Conservation (phyloP, 140 eudicot genomes). For the Senecio squalidus region DNA sequence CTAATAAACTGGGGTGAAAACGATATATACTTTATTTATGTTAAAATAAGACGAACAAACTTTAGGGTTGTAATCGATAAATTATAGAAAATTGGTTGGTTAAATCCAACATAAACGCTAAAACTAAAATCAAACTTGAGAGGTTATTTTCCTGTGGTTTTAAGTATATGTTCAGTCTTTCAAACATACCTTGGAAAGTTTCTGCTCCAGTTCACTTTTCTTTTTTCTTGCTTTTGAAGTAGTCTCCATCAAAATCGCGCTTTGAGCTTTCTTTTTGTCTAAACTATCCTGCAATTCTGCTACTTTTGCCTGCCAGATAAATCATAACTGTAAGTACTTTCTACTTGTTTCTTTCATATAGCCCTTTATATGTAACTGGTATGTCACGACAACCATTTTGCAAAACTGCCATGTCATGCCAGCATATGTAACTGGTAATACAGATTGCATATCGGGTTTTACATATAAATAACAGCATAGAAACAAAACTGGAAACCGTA, state of each 20-base stretch:
- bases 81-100: too few species aligned
- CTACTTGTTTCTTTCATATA: background rate
- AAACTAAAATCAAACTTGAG: constrained; percentile 10
- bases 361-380: constrained; percentile 1
- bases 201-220: constrained; percentile 61
- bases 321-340: background rate
- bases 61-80: too few species aligned
- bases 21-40: too few species aligned
- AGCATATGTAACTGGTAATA: background rate
- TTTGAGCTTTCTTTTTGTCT: constrained; percentile 58
- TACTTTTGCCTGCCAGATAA: constrained; percentile 50
- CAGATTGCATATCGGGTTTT: background rate
- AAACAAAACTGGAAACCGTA: too few species aligned
- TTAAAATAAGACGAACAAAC: too few species aligned
- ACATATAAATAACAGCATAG: too few species aligned
- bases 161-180: background rate
- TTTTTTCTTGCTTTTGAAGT: constrained; percentile 55
- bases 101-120: background rate
- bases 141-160: background rate
- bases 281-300: constrained; percentile 51
- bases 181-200: constrained; percentile 52
- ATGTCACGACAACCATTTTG: background rate
- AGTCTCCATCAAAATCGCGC: constrained; percentile 53
- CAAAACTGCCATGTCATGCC: background rate
- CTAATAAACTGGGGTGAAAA: too few species aligned